Evolutionary conservation across 208 protist genomes (phyloP).

Genomic region (Vickermania ingenoplastis): DNA sequence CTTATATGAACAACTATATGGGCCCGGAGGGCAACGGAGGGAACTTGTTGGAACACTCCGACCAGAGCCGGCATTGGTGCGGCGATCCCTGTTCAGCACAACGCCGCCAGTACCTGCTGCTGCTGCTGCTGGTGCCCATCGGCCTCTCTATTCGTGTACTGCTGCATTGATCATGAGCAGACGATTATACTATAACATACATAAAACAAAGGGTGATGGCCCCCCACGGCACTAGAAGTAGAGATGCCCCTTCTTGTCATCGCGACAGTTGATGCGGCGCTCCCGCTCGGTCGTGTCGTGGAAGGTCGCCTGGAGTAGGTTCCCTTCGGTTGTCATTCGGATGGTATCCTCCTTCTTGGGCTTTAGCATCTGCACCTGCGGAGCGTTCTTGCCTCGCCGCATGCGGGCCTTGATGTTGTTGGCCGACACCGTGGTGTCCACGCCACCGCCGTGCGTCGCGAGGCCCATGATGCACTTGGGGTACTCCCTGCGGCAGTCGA

Average conservation of each 20-base stretch:
- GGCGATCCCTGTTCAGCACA: no score
- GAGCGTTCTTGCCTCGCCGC: slow-evolving; percentile 32
- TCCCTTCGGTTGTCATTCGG: slow-evolving; percentile 49
- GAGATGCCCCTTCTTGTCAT: slow-evolving; percentile 22
- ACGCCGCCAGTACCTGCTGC: no score
- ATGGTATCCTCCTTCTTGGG: slow-evolving; percentile 46
- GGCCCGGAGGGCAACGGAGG: no score
- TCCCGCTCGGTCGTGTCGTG: slow-evolving; percentile 30
- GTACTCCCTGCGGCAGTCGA: slow-evolving; percentile 50
- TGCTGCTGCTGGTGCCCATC: no score
- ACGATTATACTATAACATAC: no score
- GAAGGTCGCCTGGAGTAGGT: slow-evolving; percentile 43
- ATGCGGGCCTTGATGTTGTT: slow-evolving; percentile 30
- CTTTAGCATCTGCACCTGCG: slow-evolving; percentile 25
- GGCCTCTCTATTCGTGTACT: no score
- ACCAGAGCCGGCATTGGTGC: no score
- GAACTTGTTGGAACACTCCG: no score
- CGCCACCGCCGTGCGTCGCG: slow-evolving; percentile 72
- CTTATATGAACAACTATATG: no score
- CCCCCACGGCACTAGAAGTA: slow-evolving; percentile 33
- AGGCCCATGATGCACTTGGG: slow-evolving; percentile 88
- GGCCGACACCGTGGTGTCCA: slow-evolving; percentile 31
- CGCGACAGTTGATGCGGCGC: slow-evolving; percentile 48
- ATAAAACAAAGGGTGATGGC: no score
- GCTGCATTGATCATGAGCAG: no score